phyloP scores from a whole-genome alignment of 306 rosid species.

The Ammopiptanthus mongolicus region DNA sequence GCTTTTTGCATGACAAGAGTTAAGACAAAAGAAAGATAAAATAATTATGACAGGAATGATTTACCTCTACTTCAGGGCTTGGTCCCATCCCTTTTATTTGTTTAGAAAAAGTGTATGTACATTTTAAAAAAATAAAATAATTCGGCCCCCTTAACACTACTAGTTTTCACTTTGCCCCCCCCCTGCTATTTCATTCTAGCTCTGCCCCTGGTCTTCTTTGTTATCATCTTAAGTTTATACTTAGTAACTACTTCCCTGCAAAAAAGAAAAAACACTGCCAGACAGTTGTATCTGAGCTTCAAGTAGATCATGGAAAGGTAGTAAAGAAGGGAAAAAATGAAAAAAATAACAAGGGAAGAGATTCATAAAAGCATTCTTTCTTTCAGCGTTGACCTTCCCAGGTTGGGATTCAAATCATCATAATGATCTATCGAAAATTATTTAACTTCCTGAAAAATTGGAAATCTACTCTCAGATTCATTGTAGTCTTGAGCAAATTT shows the following conservation, averaged over 20 bases:
- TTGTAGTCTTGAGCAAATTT: slow-evolving; percentile 1
- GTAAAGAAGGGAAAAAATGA: not conserved
- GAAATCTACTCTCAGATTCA: not conserved
- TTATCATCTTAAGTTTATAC: not conserved
- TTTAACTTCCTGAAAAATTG: slow-evolving; percentile 11
- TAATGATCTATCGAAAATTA: slow-evolving; percentile 6
- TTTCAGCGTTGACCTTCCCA: not conserved
- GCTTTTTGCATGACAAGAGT: slow-evolving; percentile 6
- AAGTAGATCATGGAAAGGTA: not conserved
- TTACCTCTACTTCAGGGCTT: not conserved
- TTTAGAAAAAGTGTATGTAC: not conserved
- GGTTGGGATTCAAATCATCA: slow-evolving; percentile 6
- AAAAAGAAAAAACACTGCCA: not conserved
- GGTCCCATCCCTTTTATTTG: not conserved
- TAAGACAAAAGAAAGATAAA: slow-evolving; percentile 9
- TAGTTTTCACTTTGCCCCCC: not conserved
- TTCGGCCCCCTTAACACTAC: not conserved
- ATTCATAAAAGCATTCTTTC: slow-evolving; percentile 15
- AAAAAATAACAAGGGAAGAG: slow-evolving; percentile 1
- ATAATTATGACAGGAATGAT: not conserved
- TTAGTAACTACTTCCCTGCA: not conserved
- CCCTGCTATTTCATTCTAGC: not conserved
- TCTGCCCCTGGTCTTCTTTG: not conserved
- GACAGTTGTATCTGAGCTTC: slow-evolving; percentile 6
- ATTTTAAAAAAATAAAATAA: not conserved